Evolutionary conservation across 2,329 filamentous ascomycete genomes (phyloP), one percentile per base, ranked within the genome.

Genomic region (Aspergillus spinulosporus): DNA sequence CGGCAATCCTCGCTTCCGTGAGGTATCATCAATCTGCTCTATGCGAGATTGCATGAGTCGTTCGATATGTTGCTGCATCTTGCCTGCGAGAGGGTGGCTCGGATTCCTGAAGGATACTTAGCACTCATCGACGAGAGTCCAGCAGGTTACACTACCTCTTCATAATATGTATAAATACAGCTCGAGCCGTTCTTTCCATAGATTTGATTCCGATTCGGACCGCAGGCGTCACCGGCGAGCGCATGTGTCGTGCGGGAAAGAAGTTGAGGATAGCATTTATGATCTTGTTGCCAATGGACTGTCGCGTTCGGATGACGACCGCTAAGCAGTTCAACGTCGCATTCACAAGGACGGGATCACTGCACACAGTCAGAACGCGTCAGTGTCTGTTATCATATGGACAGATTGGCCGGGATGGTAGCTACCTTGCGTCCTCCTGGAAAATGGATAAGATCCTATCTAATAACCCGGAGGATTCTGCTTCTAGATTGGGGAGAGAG

Each of bases 151-250:
- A 60, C 79, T 80, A 90, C 88, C 86, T 84, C 76, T 93, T 93
- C 63, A 88, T 80, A 52, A 96, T 79, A 73, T 97, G 92, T 52
- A 92, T 83, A 39, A 97, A 80, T 46, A 99, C 78, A 63, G 92
- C 86, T 66, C 92, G 85, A 2, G 89, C 89, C 26, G 94, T 99
- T 70, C 96, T 91, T 73, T 97, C 93, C 86, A 99, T 94, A 4
- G 93, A 97, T 74, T 88, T 91, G 59, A 96, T 83, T 65, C 93
- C 85, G 58, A 99, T 88, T 65, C 88, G 91, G 49, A 84, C 83
- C 68, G 87, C 90, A 2, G 90, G 83, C 0, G 89, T 93, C 78
- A 95, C 84, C 3, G 88, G 87, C 1, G 85, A 84, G 66, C 85
- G 88, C 55, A 89, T 90, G 62, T 90, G 83, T 73, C 89, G 91